Conservation (phyloP, 2,329 filamentous ascomycete genomes). For the Penicillium janthinellum region DNA sequence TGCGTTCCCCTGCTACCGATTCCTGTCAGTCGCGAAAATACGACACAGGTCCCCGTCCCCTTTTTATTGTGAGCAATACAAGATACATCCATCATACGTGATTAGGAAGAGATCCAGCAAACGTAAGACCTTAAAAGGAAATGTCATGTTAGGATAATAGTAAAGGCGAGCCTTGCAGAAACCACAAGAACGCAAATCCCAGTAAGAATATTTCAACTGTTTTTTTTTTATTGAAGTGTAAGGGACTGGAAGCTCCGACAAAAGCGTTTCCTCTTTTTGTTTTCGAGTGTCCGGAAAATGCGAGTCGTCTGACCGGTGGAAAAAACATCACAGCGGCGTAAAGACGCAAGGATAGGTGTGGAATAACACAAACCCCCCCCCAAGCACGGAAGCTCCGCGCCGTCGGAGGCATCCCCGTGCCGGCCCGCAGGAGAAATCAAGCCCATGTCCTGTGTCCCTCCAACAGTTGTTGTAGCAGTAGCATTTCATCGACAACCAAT, state of each 20-base stretch:
- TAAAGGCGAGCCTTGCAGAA: slow-evolving; percentile 4
- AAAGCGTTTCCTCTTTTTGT: slow-evolving; percentile 23
- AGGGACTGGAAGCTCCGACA: slow-evolving; percentile 36
- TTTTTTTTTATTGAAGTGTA: slow-evolving; percentile 41
- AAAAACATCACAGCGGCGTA: slow-evolving; percentile 23
- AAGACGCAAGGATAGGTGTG: slow-evolving; percentile 32
- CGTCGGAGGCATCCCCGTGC: slow-evolving; percentile 28
- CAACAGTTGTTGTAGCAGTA: slow-evolving; percentile 33
- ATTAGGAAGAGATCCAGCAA: background rate
- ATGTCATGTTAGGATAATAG: slow-evolving; percentile 10
- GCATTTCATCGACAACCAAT: slow-evolving; percentile 29
- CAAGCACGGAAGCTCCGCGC: slow-evolving; percentile 13
- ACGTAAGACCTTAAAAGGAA: background rate
- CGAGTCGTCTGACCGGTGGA: slow-evolving; percentile 34
- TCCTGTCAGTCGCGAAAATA: background rate
- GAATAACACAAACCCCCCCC: background rate
- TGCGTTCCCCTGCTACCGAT: too few relatives aligned
- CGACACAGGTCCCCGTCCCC: background rate
- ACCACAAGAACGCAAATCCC: slow-evolving; percentile 18
- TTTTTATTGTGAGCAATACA: background rate
- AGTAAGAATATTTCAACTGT: slow-evolving; percentile 40
- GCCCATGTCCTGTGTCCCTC: slow-evolving; percentile 28
- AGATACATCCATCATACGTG: background rate
- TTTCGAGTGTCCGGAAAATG: slow-evolving; percentile 32
- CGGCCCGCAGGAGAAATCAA: slow-evolving; percentile 36